Evolutionary conservation across 768 basidiomycete genomes (phyloP).

Genomic region (Boletus edulis): DNA sequence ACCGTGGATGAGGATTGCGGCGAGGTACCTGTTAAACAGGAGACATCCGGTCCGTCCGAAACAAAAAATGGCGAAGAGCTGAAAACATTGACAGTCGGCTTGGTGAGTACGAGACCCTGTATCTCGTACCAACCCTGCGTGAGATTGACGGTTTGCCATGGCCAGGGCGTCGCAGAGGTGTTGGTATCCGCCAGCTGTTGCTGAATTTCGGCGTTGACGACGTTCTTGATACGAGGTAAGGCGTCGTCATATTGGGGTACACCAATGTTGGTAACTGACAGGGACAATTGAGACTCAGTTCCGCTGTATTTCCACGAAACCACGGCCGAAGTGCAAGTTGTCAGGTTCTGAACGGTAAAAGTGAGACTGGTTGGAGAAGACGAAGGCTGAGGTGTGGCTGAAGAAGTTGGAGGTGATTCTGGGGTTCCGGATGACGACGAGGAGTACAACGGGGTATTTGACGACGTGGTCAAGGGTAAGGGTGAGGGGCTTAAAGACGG

Average conservation of each 20-base stretch:
- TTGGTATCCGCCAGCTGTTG: conserved; percentile 26
- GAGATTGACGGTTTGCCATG: conserved; percentile 47
- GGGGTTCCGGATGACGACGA: conserved; percentile 4
- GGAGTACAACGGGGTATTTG: background rate
- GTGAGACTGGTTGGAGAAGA: conserved; percentile 15
- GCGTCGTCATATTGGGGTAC: conserved; percentile 27
- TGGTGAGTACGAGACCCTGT: conserved; percentile 15
- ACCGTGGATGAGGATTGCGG: conserved; percentile 12
- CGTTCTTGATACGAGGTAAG: conserved; percentile 1
- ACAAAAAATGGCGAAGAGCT: conserved; percentile 38
- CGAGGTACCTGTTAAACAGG: conserved; percentile 29
- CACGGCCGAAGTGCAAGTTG: conserved; percentile 31
- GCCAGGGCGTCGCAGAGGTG: conserved; percentile 28
- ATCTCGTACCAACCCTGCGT: conserved; percentile 49
- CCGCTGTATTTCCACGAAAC: conserved; percentile 43
- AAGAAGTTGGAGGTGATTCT: conserved; percentile 13
- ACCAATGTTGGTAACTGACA: conserved; percentile 42
- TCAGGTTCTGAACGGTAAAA: conserved; percentile 31
- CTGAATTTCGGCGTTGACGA: conserved; percentile 7
- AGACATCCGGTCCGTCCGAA: conserved; percentile 34
- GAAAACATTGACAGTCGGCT: conserved; percentile 1
- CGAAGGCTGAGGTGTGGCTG: conserved; percentile 14
- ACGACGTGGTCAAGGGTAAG: background rate
- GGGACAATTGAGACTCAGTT: conserved; percentile 22
- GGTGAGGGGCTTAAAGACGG: conserved; percentile 6